A percentile compares a stretch with the other conserved stretches of the same genome.
Evolutionary conservation across 768 basidiomycete genomes (phyloP).

Genomic region (Suillus placidus): DNA sequence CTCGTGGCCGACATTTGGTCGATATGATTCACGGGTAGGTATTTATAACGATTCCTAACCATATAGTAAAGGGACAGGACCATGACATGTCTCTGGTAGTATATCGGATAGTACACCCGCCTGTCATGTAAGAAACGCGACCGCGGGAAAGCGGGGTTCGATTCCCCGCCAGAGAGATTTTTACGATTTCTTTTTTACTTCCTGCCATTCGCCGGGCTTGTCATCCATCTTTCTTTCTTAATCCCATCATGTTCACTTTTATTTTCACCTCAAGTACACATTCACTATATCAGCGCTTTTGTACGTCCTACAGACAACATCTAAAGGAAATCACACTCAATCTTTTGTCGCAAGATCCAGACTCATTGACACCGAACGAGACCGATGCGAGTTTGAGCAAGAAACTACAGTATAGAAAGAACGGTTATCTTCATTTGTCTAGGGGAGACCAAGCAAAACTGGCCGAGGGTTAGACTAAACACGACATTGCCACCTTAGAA

Average conservation of each 20-base stretch:
- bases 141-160: constrained; percentile 36
- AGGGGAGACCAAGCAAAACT: neutral
- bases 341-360: neutral
- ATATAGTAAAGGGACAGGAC: neutral
- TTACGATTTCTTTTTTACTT: constrained; percentile 55
- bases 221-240: neutral
- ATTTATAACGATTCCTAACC: too few species aligned
- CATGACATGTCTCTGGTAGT: constrained; percentile 23
- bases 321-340: neutral
- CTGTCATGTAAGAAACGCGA: constrained; percentile 27
- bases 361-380: neutral
- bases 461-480: too few species aligned
- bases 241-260: neutral
- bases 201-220: constrained; percentile 42
- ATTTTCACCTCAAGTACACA: neutral
- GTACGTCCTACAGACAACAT: neutral
- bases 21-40: too few species aligned
- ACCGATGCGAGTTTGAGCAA: neutral
- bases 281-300: neutral
- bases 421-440: too few species aligned
- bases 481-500: neutral
- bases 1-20: too few species aligned
- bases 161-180: constrained; percentile 36
- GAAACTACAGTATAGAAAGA: neutral
- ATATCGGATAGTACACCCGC: constrained; percentile 46